Evolutionary conservation across 495 filamentous ascomycete genomes (phyloP), one percentile per base, ranked within the genome.

Genomic region (Collariella sp.): DNA sequence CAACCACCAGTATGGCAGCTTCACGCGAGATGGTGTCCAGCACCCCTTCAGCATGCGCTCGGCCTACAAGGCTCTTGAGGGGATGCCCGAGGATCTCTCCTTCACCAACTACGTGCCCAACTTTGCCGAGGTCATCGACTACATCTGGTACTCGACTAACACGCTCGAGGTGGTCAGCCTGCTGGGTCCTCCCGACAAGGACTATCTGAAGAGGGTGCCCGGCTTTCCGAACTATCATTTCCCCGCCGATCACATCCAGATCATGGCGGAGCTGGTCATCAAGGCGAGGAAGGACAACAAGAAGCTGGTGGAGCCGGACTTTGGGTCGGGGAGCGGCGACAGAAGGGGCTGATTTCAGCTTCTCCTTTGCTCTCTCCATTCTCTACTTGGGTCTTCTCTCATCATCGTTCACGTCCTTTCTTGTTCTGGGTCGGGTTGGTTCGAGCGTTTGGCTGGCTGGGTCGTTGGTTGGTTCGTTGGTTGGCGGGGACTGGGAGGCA

Each of bases 141-240:
- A 97, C 68, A 87, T 97, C 63, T 97, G 89, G 89, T 98, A 90
- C 72, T 88, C 88, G 47, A 88, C 88, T 40, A 97, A 95, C 67
- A 81, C 88, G 26, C 76, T 98, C 40, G 87, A 94, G 64, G 84
- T 95, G 29, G 86, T 88, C 33, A 86, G 83, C 38, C 69, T 98
- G 52, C 86, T 98, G 10, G 94, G 93, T 7, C 83, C 91, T 35
- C 88, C 96, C 11, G 94, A 98, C 69, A 81, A 82, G 63, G 83
- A 93, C 12, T 95, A 97, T 69, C 83, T 98, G 52, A 83, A 85
- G 60, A 79, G 83, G 42, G 89, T 96, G 5, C 93, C 93, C 3
- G 93, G 93, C 0, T 98, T 97, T 70, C 93, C 93, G 11, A 95
- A 97, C 62, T 91, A 86, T 66, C 93, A 97, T 72, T 96, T 96